Evolutionary conservation across 202 grass and related monocot species (phyloP), one percentile per base, ranked within the genome.

Genomic region (Alloteropsis angusta): DNA sequence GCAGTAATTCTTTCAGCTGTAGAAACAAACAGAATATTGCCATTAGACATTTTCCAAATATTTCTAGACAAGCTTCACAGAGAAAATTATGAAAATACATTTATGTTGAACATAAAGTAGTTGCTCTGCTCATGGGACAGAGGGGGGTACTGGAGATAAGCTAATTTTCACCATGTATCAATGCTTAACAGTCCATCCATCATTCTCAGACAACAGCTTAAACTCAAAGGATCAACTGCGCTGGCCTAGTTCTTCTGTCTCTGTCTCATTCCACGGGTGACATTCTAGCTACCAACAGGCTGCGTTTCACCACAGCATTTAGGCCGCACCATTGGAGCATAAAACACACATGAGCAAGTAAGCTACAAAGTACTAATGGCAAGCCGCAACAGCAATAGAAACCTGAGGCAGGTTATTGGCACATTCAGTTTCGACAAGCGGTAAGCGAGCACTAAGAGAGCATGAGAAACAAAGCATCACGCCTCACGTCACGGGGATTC

Each of bases 1-100:
- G 92, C 87, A 0, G 92, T 98, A 60, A 98, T 83, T 75, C 54
- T 58, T 87, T 98, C 83, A 85, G 89, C 92, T 98, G 85, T 85
- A 83, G 44, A 80, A 83, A 82, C 6, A 18, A 15, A 85, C 12
- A 83, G 6, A 69, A 72, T 5, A 81, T 39, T 73, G 23, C 6
- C 57, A 18, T 85, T 45, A 82, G 79, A 57, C 45, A 65, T 50
- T 54, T 71, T 52, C 30, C 57, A 78, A 18, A 81, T 3, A 68
- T 37, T 19, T 75, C n/a, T 53, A 57, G 26, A 44, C 42, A 62
- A 80, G 43, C 28, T 43, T 64, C 5, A 79, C 0, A 0, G 44
- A 68, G 10, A 53, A 73, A 47, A 58, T 76, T 7, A 7, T 60
- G 9, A 25, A 45, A 45, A 19, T 21, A 55, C 11, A 46, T 54